Evolutionary conservation across 106 monocot species (phyloP).

Genomic region (Vanilla planifolia): DNA sequence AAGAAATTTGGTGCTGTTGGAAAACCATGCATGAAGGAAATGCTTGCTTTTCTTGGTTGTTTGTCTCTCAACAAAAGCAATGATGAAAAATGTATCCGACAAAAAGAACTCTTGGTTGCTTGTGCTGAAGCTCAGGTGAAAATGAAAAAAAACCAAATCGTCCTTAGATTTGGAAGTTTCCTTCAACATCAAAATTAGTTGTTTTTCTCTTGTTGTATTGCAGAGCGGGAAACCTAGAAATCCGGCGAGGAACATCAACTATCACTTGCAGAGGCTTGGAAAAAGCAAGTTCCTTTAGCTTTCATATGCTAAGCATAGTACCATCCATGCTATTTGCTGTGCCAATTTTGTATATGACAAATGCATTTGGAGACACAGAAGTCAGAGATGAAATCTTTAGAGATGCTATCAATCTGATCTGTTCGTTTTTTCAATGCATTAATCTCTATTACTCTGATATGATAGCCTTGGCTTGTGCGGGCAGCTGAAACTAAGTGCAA

Average conservation of each 20-base stretch:
- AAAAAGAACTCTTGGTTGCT: conserved; percentile 45
- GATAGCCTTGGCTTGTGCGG: no score
- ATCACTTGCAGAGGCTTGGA: conserved; percentile 38
- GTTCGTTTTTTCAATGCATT: no score
- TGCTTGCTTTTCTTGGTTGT: conserved; percentile 57
- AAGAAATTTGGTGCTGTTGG: conserved; percentile 51
- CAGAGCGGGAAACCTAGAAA: conserved; percentile 49
- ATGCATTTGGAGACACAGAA: no score
- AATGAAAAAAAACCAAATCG: neutral
- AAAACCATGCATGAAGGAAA: conserved; percentile 61
- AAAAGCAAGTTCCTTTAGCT: conserved; percentile 21
- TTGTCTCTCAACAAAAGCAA: conserved; percentile 51
- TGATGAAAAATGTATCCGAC: conserved; percentile 39
- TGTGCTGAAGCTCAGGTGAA: conserved; percentile 52
- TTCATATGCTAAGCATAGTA: no score
- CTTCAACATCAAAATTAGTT: neutral
- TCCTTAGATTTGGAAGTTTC: neutral
- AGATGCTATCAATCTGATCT: no score
- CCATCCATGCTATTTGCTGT: no score
- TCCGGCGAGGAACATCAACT: conserved; percentile 35
- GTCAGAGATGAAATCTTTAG: no score
- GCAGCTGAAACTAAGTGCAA: no score
- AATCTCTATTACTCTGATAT: no score
- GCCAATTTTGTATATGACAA: no score
- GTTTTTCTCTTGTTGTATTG: conserved; percentile 2